A percentile compares a stretch with the other conserved stretches of the same genome.
Evolutionary conservation across 2,329 filamentous ascomycete species (phyloP).

Genomic region (Leptosphaerulina australis): DNA sequence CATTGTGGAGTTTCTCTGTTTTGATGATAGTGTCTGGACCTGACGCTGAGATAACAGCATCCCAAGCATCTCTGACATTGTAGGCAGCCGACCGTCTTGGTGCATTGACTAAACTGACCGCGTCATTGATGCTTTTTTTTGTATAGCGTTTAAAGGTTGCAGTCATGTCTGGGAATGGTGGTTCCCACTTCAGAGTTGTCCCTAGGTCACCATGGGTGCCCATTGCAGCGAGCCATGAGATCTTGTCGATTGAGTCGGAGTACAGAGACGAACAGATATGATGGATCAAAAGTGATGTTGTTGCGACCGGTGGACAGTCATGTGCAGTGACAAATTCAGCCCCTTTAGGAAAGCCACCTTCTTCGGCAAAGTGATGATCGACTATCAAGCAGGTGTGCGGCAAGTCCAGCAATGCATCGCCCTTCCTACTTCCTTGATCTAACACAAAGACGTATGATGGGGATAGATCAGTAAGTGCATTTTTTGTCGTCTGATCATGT

Average conservation of each 20-base stretch:
- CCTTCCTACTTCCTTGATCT: slow-evolving; percentile 67
- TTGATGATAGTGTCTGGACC: slow-evolving; percentile 60
- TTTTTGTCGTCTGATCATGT: slow-evolving; percentile 60
- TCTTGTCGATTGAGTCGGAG: slow-evolving; percentile 56
- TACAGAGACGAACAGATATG: slow-evolving; percentile 66
- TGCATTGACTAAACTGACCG: slow-evolving; percentile 69
- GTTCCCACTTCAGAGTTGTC: slow-evolving; percentile 67
- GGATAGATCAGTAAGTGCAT: slow-evolving; percentile 56
- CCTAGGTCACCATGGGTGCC: slow-evolving; percentile 72
- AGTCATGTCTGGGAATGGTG: slow-evolving; percentile 70
- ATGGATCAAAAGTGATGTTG: slow-evolving; percentile 68
- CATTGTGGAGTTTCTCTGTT: slow-evolving; percentile 58
- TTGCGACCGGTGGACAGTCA: slow-evolving; percentile 68
- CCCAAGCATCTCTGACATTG: slow-evolving; percentile 66
- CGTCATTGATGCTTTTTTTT: slow-evolving; percentile 67
- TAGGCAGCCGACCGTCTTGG: slow-evolving; percentile 67
- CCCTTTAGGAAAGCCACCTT: slow-evolving; percentile 63
- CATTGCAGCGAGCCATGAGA: slow-evolving; percentile 66
- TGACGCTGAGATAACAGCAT: slow-evolving; percentile 58
- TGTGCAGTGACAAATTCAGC: slow-evolving; percentile 66
- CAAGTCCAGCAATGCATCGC: slow-evolving; percentile 59
- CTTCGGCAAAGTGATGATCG: slow-evolving; percentile 66
- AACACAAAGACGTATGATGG: slow-evolving; percentile 67
- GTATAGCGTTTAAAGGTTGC: slow-evolving; percentile 64
- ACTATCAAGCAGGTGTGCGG: slow-evolving; percentile 63